Conservation (phyloP, 2,329 filamentous ascomycete genomes). For the Pseudogymnoascus sp. region DNA sequence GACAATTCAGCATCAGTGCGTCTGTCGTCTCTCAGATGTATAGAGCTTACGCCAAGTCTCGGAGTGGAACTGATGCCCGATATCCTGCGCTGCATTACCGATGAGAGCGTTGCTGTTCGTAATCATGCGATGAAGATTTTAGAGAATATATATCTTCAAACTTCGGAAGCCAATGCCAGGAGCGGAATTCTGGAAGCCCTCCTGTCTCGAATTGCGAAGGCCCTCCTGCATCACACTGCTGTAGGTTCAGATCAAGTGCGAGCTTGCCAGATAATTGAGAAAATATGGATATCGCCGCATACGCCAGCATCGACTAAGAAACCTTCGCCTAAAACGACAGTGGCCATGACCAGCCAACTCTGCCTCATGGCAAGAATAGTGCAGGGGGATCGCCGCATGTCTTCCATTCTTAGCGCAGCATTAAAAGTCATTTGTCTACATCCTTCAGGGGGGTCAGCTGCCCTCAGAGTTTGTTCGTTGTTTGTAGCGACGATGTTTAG, state of each 20-base stretch:
- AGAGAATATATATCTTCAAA: conserved; percentile 78
- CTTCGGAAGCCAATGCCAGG: conserved; percentile 58
- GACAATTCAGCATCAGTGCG: conserved; percentile 80
- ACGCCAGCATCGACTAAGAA: too few species aligned
- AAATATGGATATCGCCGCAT: conserved; percentile 77
- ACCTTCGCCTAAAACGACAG: too few species aligned
- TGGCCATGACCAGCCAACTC: conserved; percentile 52
- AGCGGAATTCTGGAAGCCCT: conserved; percentile 69
- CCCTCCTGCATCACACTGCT: too few species aligned
- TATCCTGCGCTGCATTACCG: conserved; percentile 67
- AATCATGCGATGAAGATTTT: conserved; percentile 88
- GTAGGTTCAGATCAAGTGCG: too few species aligned
- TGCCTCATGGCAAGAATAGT: conserved; percentile 70
- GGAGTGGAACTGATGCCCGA: conserved; percentile 64
- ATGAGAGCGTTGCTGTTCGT: conserved; percentile 70
- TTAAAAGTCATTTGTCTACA: conserved; percentile 55
- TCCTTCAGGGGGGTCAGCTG: conserved; percentile 42
- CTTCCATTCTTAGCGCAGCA: conserved; percentile 33
- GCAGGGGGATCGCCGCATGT: conserved; percentile 53
- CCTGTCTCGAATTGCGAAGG: conserved; percentile 76
- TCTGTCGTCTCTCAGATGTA: conserved; percentile 80
- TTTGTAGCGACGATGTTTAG: conserved; percentile 80
- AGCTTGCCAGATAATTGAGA: conserved; percentile 77
- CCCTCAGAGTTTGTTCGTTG: conserved; percentile 72
- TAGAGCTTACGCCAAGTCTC: conserved; percentile 66